These are phyloP conservation scores for Ceratobasidium sp. DNA, from an alignment of 1,284 basidiomycete genomes.

Conservation along the genomic window DNA sequence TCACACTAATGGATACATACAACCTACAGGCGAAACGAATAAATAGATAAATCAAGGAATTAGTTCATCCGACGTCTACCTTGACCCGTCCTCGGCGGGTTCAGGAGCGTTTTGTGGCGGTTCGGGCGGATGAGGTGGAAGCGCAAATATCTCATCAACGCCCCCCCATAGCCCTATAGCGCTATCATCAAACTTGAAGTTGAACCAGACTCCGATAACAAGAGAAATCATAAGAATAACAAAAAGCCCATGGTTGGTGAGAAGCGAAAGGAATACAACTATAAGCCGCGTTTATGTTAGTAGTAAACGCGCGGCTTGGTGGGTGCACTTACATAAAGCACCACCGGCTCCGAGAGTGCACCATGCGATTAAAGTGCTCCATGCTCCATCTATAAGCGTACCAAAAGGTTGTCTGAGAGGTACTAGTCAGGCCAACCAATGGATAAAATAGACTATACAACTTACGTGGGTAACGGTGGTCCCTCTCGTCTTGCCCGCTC, in stretches of 20 bases:
- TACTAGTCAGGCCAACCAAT: not conserved
- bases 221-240: not conserved
- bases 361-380: not conserved
- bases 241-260: not conserved
- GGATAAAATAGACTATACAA: too few species aligned
- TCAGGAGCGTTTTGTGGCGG: too few species aligned
- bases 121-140: too few species aligned
- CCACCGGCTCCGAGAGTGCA: not conserved
- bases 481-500: not conserved
- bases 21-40: too few species aligned
- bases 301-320: not conserved
- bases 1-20: too few species aligned
- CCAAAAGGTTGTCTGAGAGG: slow-evolving; percentile 3
- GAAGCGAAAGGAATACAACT: not conserved
- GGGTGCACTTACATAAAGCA: slow-evolving; percentile 8
- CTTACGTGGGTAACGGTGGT: not conserved
- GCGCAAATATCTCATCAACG: not conserved
- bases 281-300: not conserved
- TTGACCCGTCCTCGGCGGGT: too few species aligned
- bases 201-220: not conserved
- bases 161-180: too few species aligned
- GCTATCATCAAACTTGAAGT: not conserved
- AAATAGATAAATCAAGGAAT: too few species aligned
- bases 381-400: not conserved
- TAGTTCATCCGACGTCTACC: too few species aligned